These are phyloP conservation scores for Monosporozyma aerobia DNA, from an alignment of 805 yeast species.

Conservation along the genomic window DNA sequence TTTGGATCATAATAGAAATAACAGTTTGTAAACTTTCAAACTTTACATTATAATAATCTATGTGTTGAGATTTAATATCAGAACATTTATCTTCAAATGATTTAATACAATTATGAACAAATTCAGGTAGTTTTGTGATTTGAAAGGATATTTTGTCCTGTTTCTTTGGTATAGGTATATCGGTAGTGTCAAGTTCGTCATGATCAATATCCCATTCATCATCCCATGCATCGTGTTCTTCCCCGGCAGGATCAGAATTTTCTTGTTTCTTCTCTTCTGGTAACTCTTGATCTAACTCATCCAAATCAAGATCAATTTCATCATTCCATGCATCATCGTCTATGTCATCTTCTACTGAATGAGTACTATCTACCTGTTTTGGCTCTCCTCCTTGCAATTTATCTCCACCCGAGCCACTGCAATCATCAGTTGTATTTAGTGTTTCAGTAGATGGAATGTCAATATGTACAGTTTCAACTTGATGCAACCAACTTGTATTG, in stretches of 20 bases:
- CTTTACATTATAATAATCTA: conserved; percentile 18
- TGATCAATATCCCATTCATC: conserved; percentile 12
- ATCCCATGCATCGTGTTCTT: conserved; percentile 8
- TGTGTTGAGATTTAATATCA: conserved; percentile 6
- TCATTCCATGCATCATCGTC: conserved; percentile 11
- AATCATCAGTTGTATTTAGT: conserved; percentile 8
- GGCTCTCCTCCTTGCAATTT: conserved; percentile 3
- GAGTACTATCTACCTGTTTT: neutral
- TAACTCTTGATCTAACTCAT: conserved; percentile 4
- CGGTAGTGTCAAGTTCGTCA: neutral
- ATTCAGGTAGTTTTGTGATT: conserved; percentile 15
- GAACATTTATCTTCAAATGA: conserved; percentile 11
- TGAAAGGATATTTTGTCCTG: neutral
- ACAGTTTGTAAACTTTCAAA: conserved; percentile 23
- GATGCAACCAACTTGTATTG: neutral
- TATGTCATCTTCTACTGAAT: conserved; percentile 7
- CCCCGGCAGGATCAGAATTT: neutral
- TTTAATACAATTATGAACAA: conserved; percentile 7
- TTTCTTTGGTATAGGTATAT: neutral
- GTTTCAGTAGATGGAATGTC: neutral
- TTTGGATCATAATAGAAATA: conserved; percentile 17
- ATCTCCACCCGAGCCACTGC: conserved; percentile 18
- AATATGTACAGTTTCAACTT: neutral
- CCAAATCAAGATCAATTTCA: conserved; percentile 15
- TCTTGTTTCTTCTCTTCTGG: neutral